These are phyloP conservation scores for Halophytophthora polymorphica DNA, from an alignment of 352 stramenopile species.

Conservation along the genomic window DNA sequence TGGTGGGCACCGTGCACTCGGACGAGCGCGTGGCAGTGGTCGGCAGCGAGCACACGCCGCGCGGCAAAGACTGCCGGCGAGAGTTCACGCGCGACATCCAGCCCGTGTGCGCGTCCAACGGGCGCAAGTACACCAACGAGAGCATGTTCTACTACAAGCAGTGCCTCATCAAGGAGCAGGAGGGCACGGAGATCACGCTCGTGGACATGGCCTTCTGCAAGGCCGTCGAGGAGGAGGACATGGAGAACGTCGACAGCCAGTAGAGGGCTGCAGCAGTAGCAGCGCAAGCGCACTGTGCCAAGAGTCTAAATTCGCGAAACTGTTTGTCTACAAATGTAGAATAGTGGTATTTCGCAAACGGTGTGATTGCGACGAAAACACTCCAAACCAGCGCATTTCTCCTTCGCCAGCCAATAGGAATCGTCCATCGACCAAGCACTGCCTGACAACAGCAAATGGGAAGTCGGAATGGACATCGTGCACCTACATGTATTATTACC, in stretches of 20 bases:
- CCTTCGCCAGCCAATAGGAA: too few species aligned
- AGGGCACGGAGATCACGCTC: slow-evolving; percentile 26
- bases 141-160: slow-evolving; percentile 58
- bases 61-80: slow-evolving; percentile 29
- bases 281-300: too few species aligned
- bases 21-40: slow-evolving; percentile 19
- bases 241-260: slow-evolving; percentile 28
- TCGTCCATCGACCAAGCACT: too few species aligned
- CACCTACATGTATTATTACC: too few species aligned
- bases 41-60: slow-evolving; percentile 20
- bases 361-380: too few species aligned
- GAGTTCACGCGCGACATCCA: slow-evolving; percentile 49
- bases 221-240: slow-evolving; percentile 29
- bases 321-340: too few species aligned
- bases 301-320: too few species aligned
- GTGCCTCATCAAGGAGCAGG: slow-evolving; percentile 36
- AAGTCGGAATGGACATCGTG: too few species aligned
- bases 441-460: too few species aligned
- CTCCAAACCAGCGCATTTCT: too few species aligned
- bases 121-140: slow-evolving; percentile 47
- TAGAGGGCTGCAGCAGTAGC: too few species aligned
- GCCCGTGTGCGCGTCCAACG: slow-evolving; percentile 54
- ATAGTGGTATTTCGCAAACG: too few species aligned
- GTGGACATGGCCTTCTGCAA: slow-evolving; percentile 45
- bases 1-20: slow-evolving; percentile 30